These are phyloP conservation scores for Fusarium decemcellulare DNA, from an alignment of 2,329 filamentous ascomycete genomes.

Conservation along the genomic window DNA sequence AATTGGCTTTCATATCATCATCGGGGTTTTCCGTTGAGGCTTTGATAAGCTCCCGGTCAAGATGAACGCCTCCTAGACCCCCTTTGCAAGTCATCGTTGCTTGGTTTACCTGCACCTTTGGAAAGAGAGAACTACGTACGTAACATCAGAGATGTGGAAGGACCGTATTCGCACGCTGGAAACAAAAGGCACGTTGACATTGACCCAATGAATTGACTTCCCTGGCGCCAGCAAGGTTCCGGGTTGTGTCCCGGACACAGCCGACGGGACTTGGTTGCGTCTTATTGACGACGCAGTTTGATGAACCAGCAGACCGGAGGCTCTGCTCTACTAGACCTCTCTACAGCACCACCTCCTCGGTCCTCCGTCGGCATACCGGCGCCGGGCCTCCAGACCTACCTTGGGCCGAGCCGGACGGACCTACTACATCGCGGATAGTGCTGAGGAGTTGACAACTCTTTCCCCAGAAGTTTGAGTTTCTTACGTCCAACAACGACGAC, in stretches of 20 bases:
- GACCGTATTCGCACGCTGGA: constrained; percentile 19
- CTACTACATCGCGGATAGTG: constrained; percentile 19
- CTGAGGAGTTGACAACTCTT: constrained; percentile 13
- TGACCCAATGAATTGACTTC: constrained; percentile 39
- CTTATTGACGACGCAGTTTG: constrained; percentile 25
- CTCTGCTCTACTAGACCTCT: neutral
- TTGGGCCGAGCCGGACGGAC: constrained; percentile 14
- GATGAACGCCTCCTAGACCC: constrained; percentile 1
- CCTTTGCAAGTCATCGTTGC: constrained; percentile 2
- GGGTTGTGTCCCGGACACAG: constrained; percentile 16
- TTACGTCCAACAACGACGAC: constrained; percentile 13
- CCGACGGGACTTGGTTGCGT: constrained; percentile 12
- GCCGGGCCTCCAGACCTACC: constrained; percentile 31
- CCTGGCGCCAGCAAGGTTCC: constrained; percentile 35
- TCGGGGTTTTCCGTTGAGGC: constrained; percentile 7
- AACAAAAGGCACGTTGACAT: constrained; percentile 24
- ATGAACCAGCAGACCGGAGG: constrained; percentile 15
- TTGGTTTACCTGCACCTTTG: neutral
- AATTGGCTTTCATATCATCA: constrained; percentile 27
- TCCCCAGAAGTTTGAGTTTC: constrained; percentile 37
- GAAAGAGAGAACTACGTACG: neutral
- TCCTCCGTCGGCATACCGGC: constrained; percentile 9
- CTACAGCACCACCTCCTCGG: constrained; percentile 8
- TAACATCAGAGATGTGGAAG: neutral
- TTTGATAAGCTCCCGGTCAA: constrained; percentile 2